These are phyloP conservation scores for Takakia lepidozioides DNA, from an alignment of 225 moss, liverwort and hornwort species.

Conservation along the genomic window DNA sequence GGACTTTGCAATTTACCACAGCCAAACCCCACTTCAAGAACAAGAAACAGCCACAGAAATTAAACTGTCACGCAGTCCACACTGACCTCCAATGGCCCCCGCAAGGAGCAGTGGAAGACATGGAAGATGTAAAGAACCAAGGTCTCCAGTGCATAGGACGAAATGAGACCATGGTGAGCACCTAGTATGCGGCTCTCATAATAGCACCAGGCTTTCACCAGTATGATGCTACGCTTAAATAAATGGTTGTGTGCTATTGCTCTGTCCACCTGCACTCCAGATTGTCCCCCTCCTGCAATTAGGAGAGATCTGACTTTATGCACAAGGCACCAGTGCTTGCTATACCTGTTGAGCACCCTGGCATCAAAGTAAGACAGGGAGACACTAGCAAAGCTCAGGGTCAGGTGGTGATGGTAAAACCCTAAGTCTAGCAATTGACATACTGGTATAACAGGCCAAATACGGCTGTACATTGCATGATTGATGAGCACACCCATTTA, in stretches of 20 bases:
- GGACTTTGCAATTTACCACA: too few relatives aligned
- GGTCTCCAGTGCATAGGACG: conserved; percentile 86
- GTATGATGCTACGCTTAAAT: conserved; percentile 79
- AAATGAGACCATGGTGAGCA: conserved; percentile 74
- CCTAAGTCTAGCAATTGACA: too few relatives aligned
- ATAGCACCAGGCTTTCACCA: conserved; percentile 92
- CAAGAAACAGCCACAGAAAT: conserved; percentile 4
- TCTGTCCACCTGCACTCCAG: conserved; percentile 65
- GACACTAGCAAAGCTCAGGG: too few relatives aligned
- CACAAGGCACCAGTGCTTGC: too few relatives aligned
- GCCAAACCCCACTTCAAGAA: too few relatives aligned
- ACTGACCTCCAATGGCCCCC: conserved; percentile 81
- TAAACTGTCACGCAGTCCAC: not conserved
- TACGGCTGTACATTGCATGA: too few relatives aligned
- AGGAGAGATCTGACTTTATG: too few relatives aligned
- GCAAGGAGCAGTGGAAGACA: conserved; percentile 65
- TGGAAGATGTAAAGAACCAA: conserved; percentile 87
- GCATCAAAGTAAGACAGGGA: too few relatives aligned
- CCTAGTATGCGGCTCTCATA: conserved; percentile 78
- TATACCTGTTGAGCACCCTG: too few relatives aligned
- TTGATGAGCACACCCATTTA: too few relatives aligned
- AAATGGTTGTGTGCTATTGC: conserved; percentile 55
- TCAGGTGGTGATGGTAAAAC: too few relatives aligned
- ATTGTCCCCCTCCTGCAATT: conserved; percentile 2
- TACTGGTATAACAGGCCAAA: too few relatives aligned